phyloP scores from a whole-genome alignment of 192 early-diverging fungal species.

The Entomortierella beljakovae region DNA sequence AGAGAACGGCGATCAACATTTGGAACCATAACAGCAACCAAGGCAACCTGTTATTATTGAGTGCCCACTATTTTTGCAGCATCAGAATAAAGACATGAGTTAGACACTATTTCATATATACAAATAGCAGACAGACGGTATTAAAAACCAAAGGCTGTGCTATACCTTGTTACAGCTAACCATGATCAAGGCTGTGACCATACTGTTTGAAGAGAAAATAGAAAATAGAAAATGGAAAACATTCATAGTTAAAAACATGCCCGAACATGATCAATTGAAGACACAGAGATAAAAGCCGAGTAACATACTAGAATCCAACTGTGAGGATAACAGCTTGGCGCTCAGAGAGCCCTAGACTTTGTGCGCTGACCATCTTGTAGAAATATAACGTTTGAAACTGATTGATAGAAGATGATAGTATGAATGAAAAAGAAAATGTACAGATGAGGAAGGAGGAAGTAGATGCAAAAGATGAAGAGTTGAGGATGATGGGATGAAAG shows the following conservation, averaged over 20 bases:
- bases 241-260: background rate
- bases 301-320: slow-evolving; percentile 51
- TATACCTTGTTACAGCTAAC: slow-evolving; percentile 61
- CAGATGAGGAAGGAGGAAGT: background rate
- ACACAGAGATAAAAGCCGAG: background rate
- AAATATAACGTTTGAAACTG: background rate
- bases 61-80: slow-evolving; percentile 52
- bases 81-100: background rate
- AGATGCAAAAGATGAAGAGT: slow-evolving; percentile 2
- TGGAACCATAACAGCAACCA: slow-evolving; percentile 68
- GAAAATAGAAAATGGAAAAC: background rate
- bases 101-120: no score
- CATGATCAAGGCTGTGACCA: slow-evolving; percentile 57
- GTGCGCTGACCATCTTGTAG: background rate
- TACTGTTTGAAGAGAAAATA: background rate
- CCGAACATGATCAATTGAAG: background rate
- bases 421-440: background rate
- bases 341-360: slow-evolving; percentile 36
- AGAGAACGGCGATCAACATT: slow-evolving; percentile 61
- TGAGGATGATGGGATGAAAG: background rate
- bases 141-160: background rate
- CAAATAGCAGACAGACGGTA: background rate
- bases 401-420: background rate
- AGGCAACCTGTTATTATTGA: slow-evolving; percentile 61
- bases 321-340: slow-evolving; percentile 42